phyloP scores from a whole-genome alignment of 2,329 filamentous ascomycete genomes.

The Xylariales sp. region DNA sequence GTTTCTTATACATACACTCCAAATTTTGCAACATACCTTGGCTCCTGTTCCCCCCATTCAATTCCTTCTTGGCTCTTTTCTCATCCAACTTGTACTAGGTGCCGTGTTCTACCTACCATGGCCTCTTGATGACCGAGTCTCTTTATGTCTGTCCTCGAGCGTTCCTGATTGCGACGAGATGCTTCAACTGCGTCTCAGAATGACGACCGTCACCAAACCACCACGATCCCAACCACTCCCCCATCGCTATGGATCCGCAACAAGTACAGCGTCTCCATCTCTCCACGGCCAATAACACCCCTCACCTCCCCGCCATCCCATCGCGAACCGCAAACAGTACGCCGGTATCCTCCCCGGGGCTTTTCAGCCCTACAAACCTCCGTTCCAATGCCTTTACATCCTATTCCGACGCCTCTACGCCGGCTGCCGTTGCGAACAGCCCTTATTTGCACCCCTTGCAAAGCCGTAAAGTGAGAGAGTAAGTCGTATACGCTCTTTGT shows the following conservation, averaged over 20 bases:
- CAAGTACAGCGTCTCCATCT: conserved; percentile 50
- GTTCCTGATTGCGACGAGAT: conserved; percentile 45
- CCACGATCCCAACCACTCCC: conserved; percentile 42
- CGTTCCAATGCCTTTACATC: conserved; percentile 56
- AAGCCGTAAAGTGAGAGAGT: conserved; percentile 81
- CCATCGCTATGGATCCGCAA: conserved; percentile 50
- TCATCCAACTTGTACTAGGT: conserved; percentile 9
- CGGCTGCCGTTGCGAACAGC: conserved; percentile 61
- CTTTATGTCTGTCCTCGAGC: conserved; percentile 24
- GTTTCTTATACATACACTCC: conserved; percentile 2
- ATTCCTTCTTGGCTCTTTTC: conserved; percentile 4
- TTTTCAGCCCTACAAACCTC: conserved; percentile 65
- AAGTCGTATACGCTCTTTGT: conserved; percentile 55
- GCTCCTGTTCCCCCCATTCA: conserved; percentile 1
- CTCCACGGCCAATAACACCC: conserved; percentile 52
- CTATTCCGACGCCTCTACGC: conserved; percentile 65
- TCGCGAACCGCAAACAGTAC: conserved; percentile 66
- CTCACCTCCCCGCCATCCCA: conserved; percentile 54
- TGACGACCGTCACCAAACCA: conserved; percentile 46
- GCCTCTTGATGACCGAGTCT: conserved; percentile 24
- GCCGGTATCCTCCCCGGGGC: conserved; percentile 69
- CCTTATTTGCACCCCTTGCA: conserved; percentile 78
- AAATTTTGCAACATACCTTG: conserved; percentile 19
- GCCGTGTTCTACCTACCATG: conserved; percentile 22
- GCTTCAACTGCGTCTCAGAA: conserved; percentile 47